Base-by-base conservation (phyloP, 768 basidiomycete species). In the Boletus edulis region DNA sequence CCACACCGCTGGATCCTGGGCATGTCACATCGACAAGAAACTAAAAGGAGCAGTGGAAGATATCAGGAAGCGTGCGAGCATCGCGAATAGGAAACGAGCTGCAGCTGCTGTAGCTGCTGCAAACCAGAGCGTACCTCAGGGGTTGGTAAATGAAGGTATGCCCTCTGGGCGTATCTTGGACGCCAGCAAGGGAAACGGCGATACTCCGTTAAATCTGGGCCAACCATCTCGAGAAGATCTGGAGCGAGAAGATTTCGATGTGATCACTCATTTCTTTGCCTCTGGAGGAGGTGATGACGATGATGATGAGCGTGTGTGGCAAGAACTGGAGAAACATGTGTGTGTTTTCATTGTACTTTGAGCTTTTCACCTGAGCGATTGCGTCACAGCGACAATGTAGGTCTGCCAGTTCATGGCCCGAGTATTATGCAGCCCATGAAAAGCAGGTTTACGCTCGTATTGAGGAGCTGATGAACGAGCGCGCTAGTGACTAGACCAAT, bases 251-350 rank as follows among this genome's bases (percentile, higher is more conserved):
- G 83, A 86, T 64, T 70, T 86, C n/a, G 71, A 80, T 17, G 63
- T 71, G 4, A 74, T 89, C 37, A 76, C 79, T 8, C 66, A 68
- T 11, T 88, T 85, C 60, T 84, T 88, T 60, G 80, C 79, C 12
- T 75, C 70, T 5, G 76, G 77, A 12, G 80, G 78, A 39, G 78
- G 78, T 12, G 76, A 80, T 5, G 76, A 78, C 2, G 72, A 76
- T 9, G 66, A 71, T 5, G 78, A 78, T n/a, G 72, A 72, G 22
- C 71, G 76, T n/a, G 71, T 84, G 34, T 89, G 84, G 82, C 72
- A 68, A 45, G 72, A 67, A 40, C 65, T 89, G 42, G 72, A 73
- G 40, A 63, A 67, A 49, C 68, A 78, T 72, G 87, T 83, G 56
- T 46, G 75, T 49, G 39, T 49, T 39, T 14, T 20, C 34, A 29